Evolutionary conservation across 2,329 filamentous ascomycete genomes (phyloP), one percentile per base, ranked within the genome.

Genomic region (Fusarium clavum): DNA sequence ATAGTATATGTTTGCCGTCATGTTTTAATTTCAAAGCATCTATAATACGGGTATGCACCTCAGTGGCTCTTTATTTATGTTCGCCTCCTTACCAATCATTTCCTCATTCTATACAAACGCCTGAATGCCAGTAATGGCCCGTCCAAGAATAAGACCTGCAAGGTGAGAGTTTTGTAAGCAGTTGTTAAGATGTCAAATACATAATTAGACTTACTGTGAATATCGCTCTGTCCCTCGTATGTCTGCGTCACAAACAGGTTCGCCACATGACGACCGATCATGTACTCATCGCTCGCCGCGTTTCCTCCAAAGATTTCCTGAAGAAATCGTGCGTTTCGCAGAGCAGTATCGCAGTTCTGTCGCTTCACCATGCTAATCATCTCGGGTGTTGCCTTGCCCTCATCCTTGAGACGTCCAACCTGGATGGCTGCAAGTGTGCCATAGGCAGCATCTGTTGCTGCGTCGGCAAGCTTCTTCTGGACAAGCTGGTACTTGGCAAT

Each of bases 231-330:
- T 24, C 96, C 96, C 83, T 99, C 96, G 75, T 99, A 99, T 3
- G 95, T 98, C 83, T 98, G 95, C 57, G 95, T 97, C 56, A 99
- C 96, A 80, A 97, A 99, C 70, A 99, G 81, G 80, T 99, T 99
- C 60, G 95, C 91, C 63, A 98, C 96, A 83, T 98, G 96, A 70
- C 96, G 89, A 18, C 94, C 96, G 77, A 99, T 98, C 67, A 90
- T 90, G 77, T 98, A 99, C 83, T 99, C 96, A 76, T 99, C 96
- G 77, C 94, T 97, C 52, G 96, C 94, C n/a, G 96, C 96, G 78
- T 99, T 99, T 30, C 96, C 96, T 61, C 96, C 96, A 82, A 99
- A 98, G 24, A 99, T 88, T 83, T 99, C 96, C 81, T 99, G 96
- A 66, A 99, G 84, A 77, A 86, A 84, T 71, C 96, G 87, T 22